phyloP scores from a whole-genome alignment of 1,284 basidiomycete species.

The Tilletia caries region DNA sequence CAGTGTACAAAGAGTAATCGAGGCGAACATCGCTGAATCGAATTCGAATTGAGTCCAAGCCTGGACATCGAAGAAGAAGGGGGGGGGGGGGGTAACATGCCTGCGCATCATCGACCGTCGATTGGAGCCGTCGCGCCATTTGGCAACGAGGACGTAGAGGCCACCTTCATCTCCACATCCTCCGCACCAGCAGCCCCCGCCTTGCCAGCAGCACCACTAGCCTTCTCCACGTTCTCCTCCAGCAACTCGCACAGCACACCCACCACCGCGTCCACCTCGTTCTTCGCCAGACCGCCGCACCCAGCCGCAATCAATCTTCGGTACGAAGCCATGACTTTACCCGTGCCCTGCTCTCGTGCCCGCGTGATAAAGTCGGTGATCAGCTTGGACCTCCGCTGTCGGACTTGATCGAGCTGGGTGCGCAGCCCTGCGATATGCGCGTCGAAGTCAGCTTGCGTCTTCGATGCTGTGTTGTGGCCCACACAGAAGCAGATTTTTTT shows the following conservation, averaged over 20 bases:
- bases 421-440: background rate
- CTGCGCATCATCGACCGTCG: background rate
- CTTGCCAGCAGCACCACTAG: background rate
- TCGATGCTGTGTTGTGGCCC: background rate
- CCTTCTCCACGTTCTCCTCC: slow-evolving; percentile 29
- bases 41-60: too few species aligned
- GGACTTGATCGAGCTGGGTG: slow-evolving; percentile 29
- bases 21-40: too few species aligned
- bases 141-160: background rate
- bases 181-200: background rate
- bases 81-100: too few species aligned
- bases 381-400: slow-evolving; percentile 27
- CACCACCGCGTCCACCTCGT: slow-evolving; percentile 51
- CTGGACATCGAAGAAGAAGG: too few species aligned
- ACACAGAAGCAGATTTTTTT: too few species aligned
- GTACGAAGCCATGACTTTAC: slow-evolving; percentile 47
- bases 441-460: background rate
- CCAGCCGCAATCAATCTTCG: slow-evolving; percentile 50
- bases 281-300: slow-evolving; percentile 46
- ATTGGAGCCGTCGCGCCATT: background rate
- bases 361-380: slow-evolving; percentile 31
- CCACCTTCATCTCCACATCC: background rate
- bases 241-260: slow-evolving; percentile 48
- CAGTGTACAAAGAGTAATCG: too few species aligned
- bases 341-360: slow-evolving; percentile 44